Percentiles rank a stretch among this genome's conserved stretches.
Conservation (phyloP, 768 basidiomycete genomes). For the Auricularia cornea region DNA sequence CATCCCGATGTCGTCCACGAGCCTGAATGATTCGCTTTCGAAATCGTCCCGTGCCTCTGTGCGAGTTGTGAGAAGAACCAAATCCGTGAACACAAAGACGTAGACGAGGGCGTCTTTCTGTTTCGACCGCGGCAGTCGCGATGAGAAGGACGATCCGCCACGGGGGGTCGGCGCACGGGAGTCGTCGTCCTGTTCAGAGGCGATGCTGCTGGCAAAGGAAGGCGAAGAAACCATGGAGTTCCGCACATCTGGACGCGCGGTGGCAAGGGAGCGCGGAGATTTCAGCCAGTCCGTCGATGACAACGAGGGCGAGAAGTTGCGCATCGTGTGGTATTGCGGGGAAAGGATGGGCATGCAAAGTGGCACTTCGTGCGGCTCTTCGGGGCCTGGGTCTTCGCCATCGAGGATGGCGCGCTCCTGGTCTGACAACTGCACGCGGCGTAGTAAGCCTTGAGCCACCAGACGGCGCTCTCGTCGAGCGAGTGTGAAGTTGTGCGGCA, state of each 20-base stretch:
- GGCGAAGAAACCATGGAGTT: not conserved
- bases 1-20: conserved; percentile 39
- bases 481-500: conserved; percentile 45
- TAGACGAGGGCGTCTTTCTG: conserved; percentile 19
- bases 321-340: not conserved
- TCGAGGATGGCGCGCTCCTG: conserved; percentile 15
- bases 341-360: conserved; percentile 6
- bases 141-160: conserved; percentile 4
- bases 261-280: not conserved
- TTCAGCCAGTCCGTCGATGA: not conserved
- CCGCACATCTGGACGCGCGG: not conserved
- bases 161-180: not conserved
- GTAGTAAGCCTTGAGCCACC: conserved; percentile 55
- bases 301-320: not conserved
- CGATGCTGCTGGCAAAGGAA: not conserved
- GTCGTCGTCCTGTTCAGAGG: not conserved
- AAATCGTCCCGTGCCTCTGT: conserved; percentile 5
- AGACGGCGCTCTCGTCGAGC: conserved; percentile 68
- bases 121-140: not conserved
- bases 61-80: conserved; percentile 51
- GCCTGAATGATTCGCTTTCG: conserved; percentile 28
- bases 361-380: conserved; percentile 2
- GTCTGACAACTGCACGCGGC: conserved; percentile 33
- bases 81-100: conserved; percentile 57
- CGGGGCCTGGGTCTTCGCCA: conserved; percentile 3